Conservation (phyloP, 495 filamentous ascomycete species). For the Lichenothelia convexa region DNA sequence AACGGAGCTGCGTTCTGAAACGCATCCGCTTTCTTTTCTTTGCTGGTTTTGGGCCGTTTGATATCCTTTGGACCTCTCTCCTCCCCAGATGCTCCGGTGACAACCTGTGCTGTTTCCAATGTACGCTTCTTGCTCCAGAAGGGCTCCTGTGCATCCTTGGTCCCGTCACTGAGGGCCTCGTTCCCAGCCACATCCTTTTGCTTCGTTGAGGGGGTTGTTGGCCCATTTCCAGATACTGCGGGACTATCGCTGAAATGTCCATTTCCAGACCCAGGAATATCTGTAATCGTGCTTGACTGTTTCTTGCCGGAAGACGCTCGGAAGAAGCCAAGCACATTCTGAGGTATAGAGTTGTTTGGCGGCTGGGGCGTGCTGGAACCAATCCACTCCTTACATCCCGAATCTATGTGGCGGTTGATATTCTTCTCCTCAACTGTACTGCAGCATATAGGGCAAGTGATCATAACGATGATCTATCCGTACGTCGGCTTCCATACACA, state of each 20-base stretch:
- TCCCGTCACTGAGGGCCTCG: too few relatives aligned
- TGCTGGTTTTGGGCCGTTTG: neutral
- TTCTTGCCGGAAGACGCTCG: too few relatives aligned
- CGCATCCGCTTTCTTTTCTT: constrained; percentile 34
- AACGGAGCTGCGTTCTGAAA: constrained; percentile 61
- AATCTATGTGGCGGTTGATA: constrained; percentile 90
- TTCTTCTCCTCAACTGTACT: constrained; percentile 52
- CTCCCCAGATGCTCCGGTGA: neutral
- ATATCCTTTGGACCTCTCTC: constrained; percentile 17
- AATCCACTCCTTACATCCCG: constrained; percentile 44
- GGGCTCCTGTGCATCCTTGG: neutral
- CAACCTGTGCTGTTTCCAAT: constrained; percentile 16
- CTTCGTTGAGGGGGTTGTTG: too few relatives aligned
- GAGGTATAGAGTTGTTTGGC: constrained; percentile 28
- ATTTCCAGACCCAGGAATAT: too few relatives aligned
- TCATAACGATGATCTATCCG: constrained; percentile 29
- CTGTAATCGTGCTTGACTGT: too few relatives aligned
- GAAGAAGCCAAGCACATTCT: constrained; percentile 49
- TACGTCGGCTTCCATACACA: too few relatives aligned
- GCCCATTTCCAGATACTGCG: too few relatives aligned
- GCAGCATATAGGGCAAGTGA: constrained; percentile 74
- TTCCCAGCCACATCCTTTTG: too few relatives aligned
- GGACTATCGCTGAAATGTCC: too few relatives aligned
- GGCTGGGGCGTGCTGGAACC: constrained; percentile 29
- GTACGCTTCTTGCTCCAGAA: constrained; percentile 18